Evolutionary conservation across 768 basidiomycete genomes (phyloP).

Genomic region (Piloderma croceum): DNA sequence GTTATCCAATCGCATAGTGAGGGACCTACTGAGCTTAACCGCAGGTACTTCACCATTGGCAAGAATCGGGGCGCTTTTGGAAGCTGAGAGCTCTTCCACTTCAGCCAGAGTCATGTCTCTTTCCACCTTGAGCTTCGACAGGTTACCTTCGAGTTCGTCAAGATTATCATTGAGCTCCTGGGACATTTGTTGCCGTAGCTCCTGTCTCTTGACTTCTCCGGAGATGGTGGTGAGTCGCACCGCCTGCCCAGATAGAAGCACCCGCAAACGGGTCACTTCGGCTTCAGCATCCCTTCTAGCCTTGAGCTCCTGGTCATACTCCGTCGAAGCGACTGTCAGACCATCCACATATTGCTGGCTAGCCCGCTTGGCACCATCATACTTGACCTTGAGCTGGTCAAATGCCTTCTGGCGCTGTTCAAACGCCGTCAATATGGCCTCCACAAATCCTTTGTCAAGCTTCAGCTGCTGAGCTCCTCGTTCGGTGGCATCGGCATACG

Average conservation of each 20-base stretch:
- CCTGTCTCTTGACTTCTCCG: conserved; percentile 70
- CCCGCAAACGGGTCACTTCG: conserved; percentile 80
- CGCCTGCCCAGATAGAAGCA: conserved; percentile 85
- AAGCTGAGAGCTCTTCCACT: conserved; percentile 80
- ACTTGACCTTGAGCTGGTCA: conserved; percentile 60
- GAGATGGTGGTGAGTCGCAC: conserved; percentile 81
- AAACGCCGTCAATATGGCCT: conserved; percentile 60
- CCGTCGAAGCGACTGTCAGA: conserved; percentile 85
- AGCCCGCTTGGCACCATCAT: conserved; percentile 84
- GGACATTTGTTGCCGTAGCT: conserved; percentile 72
- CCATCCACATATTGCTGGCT: conserved; percentile 93
- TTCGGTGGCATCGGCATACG: conserved; percentile 52
- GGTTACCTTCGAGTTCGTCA: conserved; percentile 72
- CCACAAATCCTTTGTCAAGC: conserved; percentile 70
- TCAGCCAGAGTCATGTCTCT: conserved; percentile 91
- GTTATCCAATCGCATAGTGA: conserved; percentile 80
- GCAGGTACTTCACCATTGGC: conserved; percentile 35
- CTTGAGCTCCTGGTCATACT: conserved; percentile 89
- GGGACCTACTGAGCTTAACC: conserved; percentile 52
- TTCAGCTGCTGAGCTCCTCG: conserved; percentile 56
- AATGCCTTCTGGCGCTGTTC: conserved; percentile 60
- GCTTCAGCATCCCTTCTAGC: conserved; percentile 87
- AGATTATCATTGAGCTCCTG: conserved; percentile 76
- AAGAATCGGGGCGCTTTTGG: conserved; percentile 54
- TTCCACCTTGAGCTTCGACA: conserved; percentile 84